These are phyloP conservation scores for Globisporangium recalcitrans DNA, from an alignment of 352 stramenopile species.

Conservation along the genomic window DNA sequence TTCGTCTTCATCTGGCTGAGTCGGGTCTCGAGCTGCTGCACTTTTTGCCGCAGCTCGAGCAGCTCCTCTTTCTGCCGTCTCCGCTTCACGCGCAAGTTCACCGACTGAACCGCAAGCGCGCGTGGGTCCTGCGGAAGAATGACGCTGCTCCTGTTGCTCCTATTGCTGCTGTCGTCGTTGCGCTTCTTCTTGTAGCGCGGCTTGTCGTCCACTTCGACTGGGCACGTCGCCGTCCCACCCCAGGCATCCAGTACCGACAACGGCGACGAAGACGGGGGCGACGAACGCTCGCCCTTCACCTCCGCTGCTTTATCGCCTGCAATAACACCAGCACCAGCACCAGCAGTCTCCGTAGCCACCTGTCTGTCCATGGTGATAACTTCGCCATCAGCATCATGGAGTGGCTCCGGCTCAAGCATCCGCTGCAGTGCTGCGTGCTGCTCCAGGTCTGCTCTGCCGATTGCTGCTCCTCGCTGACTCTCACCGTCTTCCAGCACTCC, in stretches of 20 bases:
- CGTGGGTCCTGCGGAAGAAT: background rate
- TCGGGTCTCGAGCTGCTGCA: slow-evolving; percentile 15
- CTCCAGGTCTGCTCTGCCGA: background rate
- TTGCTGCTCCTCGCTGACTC: background rate
- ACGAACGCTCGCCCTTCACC: background rate
- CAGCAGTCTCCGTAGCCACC: background rate
- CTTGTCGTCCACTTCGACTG: slow-evolving; percentile 4
- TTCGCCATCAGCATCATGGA: background rate
- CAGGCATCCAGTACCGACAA: background rate
- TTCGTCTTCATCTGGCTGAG: slow-evolving; percentile 8
- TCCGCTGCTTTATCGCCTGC: background rate
- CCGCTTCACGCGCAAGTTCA: slow-evolving; percentile 14
- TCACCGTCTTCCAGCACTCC: background rate
- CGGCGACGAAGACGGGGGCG: background rate
- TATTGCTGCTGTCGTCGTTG: background rate
- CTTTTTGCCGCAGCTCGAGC: slow-evolving; percentile 14
- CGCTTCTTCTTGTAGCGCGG: slow-evolving; percentile 14
- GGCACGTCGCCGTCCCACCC: background rate
- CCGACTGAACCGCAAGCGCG: slow-evolving; percentile 8
- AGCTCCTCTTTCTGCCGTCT: slow-evolving; percentile 13
- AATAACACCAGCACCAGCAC: background rate
- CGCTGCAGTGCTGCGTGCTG: background rate
- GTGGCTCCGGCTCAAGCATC: slow-evolving; percentile 4
- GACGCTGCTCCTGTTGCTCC: too few species aligned
- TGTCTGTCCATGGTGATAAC: background rate